These are phyloP conservation scores for Sclerotinia trifoliorum DNA, from an alignment of 2,329 filamentous ascomycete species.

Conservation along the genomic window DNA sequence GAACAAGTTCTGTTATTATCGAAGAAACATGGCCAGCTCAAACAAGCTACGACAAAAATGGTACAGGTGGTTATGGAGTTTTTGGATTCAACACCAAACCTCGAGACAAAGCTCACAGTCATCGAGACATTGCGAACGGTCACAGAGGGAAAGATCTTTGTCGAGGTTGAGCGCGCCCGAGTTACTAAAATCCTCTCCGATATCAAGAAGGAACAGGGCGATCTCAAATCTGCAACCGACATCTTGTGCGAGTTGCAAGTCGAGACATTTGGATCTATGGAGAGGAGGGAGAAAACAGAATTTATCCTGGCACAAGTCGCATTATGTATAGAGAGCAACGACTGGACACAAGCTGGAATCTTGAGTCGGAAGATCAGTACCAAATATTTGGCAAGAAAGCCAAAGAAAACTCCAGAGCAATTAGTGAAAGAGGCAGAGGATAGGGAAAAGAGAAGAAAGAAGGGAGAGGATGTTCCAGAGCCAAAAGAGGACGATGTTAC, in stretches of 20 bases:
- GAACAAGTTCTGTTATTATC: constrained; percentile 94
- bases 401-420: constrained; percentile 86
- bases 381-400: constrained; percentile 83
- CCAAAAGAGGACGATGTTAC: constrained; percentile 87
- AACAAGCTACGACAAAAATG: constrained; percentile 98
- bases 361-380: constrained; percentile 97
- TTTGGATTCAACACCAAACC: constrained; percentile 77
- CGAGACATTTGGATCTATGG: constrained; percentile 98
- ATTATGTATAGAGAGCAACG: constrained; percentile 90
- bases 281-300: constrained; percentile 94
- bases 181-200: constrained; percentile 93
- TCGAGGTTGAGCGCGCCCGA: constrained; percentile 95
- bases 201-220: constrained; percentile 95
- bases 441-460: constrained; percentile 78
- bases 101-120: constrained; percentile 85
- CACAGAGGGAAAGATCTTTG: constrained; percentile 99
- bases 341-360: constrained; percentile 95
- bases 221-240: constrained; percentile 84
- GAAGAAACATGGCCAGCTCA: constrained; percentile 99
- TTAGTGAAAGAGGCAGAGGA: constrained; percentile 88
- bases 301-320: constrained; percentile 95
- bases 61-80: constrained; percentile 95
- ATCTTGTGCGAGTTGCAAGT: constrained; percentile 97
- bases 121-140: constrained; percentile 96
- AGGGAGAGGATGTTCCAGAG: constrained; percentile 74